Conservation (phyloP, 768 basidiomycete genomes). For the Russula sp. region DNA sequence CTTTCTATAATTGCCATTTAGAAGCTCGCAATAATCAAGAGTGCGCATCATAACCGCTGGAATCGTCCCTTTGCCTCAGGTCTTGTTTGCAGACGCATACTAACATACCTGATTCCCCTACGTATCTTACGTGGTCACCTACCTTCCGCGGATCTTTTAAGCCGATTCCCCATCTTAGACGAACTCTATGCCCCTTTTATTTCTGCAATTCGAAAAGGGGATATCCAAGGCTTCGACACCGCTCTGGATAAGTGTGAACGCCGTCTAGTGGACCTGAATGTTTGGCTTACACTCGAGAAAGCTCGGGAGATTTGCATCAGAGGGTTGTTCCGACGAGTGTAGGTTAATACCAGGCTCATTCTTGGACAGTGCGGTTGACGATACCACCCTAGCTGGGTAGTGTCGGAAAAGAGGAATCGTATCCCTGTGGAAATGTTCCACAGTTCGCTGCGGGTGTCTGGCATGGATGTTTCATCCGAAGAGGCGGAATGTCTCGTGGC, state of each 20-base stretch:
- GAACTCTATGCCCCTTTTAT: constrained; percentile 79
- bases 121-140: constrained; percentile 83
- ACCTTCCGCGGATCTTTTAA: constrained; percentile 63
- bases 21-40: constrained; percentile 71
- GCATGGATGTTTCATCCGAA: constrained; percentile 59
- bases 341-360: constrained; percentile 27
- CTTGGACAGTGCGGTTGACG: neutral
- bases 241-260: constrained; percentile 66
- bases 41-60: constrained; percentile 38
- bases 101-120: constrained; percentile 86
- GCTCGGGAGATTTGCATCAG: constrained; percentile 83
- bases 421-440: constrained; percentile 81
- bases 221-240: constrained; percentile 72
- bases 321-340: constrained; percentile 74
- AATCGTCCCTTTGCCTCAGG: neutral
- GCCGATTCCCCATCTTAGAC: constrained; percentile 63
- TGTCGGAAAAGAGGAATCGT: constrained; percentile 60
- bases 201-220: constrained; percentile 64
- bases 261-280: constrained; percentile 75
- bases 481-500: constrained; percentile 93
- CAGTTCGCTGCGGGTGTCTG: constrained; percentile 62
- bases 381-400: constrained; percentile 59
- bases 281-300: constrained; percentile 82
- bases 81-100: constrained; percentile 57
- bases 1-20: constrained; percentile 77